Evolutionary conservation across 495 filamentous ascomycete species (phyloP), one percentile per base, ranked within the genome.

Genomic region (Lophium mytilinum): DNA sequence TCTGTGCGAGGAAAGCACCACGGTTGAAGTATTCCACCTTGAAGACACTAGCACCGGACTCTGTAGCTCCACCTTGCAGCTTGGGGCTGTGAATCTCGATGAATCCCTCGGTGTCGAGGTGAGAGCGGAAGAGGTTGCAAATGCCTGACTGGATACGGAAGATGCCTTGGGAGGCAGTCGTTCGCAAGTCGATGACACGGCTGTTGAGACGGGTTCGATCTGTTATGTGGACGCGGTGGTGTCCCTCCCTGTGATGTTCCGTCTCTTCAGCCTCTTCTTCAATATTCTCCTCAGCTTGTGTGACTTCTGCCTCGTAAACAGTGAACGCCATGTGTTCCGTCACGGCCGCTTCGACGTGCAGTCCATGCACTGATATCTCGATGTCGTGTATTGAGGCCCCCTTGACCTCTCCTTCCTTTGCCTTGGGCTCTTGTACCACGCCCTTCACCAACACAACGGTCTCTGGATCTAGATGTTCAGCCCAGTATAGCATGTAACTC

Each of bases 1-100:
- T 92, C 73, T 97, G 92, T 17, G 91, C 91, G 10, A 96, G 77
- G 72, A 81, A 98, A 3, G 86, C 90, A 49, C 86, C 83, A 57
- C 84, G 78, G 60, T 85, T 88, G 71, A 96, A 96, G 73, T 98
- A 98, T 42, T 88, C 83, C 49, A 96, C 78, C 60, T 88, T 82
- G 75, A 98, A 98, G 17, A 96, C 90, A 65, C 89, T 91, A 55
- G 87, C 87, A 60, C 93, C 93, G 66, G 93, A 93, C 67, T 98
- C 93, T 0, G 89, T 93, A 11, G 93, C 89, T 33, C 89, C 89
- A 46, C 84, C 89, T 55, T 92, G 92, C 45, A 98, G 74, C 71
- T 89, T 92, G 35, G 91, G 89, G 1, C 90, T 87, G 65, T 93
- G 88, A 68, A 95, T 91, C 74, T 91, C 87, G 58, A 86, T 85